Evolutionary conservation across 2,329 filamentous ascomycete species (phyloP).

Genomic region (Alternaria angustiovoidea): DNA sequence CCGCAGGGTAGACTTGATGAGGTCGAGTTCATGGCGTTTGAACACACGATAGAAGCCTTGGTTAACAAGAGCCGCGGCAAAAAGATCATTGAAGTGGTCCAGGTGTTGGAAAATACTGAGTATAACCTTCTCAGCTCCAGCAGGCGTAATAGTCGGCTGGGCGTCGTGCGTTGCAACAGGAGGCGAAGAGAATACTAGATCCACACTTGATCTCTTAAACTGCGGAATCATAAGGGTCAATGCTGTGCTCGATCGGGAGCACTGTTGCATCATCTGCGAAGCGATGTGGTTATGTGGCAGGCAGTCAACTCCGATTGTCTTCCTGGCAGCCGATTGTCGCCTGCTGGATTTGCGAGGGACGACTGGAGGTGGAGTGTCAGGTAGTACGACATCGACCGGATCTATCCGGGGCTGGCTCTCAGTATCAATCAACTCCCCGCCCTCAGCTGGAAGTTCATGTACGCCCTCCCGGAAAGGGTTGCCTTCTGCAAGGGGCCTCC

Average conservation of each 20-base stretch:
- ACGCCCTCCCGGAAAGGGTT: constrained; percentile 32
- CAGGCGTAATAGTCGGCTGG: constrained; percentile 50
- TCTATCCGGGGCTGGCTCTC: constrained; percentile 19
- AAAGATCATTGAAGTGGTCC: constrained; percentile 62
- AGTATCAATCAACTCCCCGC: constrained; percentile 10
- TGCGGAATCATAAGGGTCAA: constrained; percentile 38
- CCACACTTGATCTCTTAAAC: constrained; percentile 30
- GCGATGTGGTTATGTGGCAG: constrained; percentile 43
- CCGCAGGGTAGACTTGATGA: constrained; percentile 61
- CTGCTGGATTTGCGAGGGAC: constrained; percentile 55
- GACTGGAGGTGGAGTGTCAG: constrained; percentile 37
- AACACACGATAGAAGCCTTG: constrained; percentile 66
- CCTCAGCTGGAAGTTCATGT: constrained; percentile 13
- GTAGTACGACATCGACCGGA: constrained; percentile 15
- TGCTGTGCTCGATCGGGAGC: constrained; percentile 25
- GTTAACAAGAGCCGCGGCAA: constrained; percentile 63
- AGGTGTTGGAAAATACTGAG: constrained; percentile 61
- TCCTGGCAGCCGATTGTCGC: constrained; percentile 40
- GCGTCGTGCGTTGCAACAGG: constrained; percentile 23
- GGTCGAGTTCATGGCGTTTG: constrained; percentile 63
- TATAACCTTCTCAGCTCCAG: constrained; percentile 60
- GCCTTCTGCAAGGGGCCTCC: constrained; percentile 33
- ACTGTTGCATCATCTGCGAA: constrained; percentile 35
- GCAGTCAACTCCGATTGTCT: constrained; percentile 29
- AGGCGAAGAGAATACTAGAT: constrained; percentile 32